Percentiles rank a stretch among this genome's conserved stretches.
These are phyloP conservation scores for Raddia distichophylla DNA, from an alignment of 176 grass and related monocot genomes.

Conservation along the genomic window DNA sequence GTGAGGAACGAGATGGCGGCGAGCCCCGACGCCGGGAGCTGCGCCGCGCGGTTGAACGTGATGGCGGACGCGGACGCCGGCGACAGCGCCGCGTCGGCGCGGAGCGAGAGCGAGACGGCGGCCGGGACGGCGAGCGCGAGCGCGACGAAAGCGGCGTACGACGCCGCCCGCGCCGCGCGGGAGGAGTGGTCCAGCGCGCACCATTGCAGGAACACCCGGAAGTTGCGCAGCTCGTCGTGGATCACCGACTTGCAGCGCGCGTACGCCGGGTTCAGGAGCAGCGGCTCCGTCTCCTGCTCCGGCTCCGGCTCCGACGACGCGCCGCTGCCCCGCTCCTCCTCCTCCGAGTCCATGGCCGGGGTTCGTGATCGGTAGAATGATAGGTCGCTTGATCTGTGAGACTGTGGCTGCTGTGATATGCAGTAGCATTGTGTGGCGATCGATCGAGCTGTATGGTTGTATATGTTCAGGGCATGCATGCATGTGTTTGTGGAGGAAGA, in stretches of 20 bases:
- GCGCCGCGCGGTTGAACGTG: constrained; percentile 65
- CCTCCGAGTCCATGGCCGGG: neutral
- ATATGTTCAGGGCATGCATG: neutral
- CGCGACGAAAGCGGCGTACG: constrained; percentile 63
- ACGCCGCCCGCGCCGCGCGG: constrained; percentile 34
- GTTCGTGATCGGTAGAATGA: neutral
- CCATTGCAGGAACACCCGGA: constrained; percentile 79
- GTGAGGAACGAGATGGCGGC: constrained; percentile 69
- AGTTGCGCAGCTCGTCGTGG: constrained; percentile 80
- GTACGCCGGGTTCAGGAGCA: constrained; percentile 79
- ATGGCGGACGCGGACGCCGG: constrained; percentile 39
- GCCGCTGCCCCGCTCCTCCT: constrained; percentile 7
- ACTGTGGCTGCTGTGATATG: neutral
- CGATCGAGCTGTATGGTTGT: neutral
- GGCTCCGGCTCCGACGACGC: neutral
- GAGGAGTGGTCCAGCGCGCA: constrained; percentile 87
- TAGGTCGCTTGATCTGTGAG: neutral
- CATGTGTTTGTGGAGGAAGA: neutral
- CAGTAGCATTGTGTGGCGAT: constrained; percentile 8
- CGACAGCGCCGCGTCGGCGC: constrained; percentile 33
- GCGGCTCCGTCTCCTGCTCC: constrained; percentile 30
- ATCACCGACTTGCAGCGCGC: constrained; percentile 79
- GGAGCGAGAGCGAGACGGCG: constrained; percentile 50
- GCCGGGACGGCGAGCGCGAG: constrained; percentile 60
- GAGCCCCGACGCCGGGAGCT: constrained; percentile 67